Percentiles rank a stretch among this genome's conserved stretches.
These are phyloP conservation scores for Ustilago esculenta DNA, from an alignment of 1,284 basidiomycete species.

Conservation along the genomic window DNA sequence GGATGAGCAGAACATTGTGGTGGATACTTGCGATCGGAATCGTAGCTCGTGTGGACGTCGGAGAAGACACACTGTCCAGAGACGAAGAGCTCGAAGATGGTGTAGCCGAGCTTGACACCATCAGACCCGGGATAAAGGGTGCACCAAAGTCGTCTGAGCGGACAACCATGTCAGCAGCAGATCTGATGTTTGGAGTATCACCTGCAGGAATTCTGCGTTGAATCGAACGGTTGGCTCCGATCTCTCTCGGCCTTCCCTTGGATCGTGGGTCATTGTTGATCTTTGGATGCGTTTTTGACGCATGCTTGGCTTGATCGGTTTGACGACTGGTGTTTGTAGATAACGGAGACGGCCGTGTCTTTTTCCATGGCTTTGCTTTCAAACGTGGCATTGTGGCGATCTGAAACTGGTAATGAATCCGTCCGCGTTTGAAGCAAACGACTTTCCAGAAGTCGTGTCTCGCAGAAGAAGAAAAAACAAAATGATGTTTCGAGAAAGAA, in stretches of 20 bases:
- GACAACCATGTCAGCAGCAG: not conserved
- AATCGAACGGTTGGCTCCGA: not conserved
- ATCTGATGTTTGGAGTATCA: too few relatives aligned
- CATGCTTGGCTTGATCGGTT: not conserved
- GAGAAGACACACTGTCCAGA: constrained; percentile 2
- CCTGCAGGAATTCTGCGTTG: not conserved
- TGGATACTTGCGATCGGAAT: constrained; percentile 23
- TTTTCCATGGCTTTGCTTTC: constrained; percentile 3
- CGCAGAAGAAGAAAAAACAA: not conserved
- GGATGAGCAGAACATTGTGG: constrained; percentile 43
- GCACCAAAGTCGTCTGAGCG: constrained; percentile 1
- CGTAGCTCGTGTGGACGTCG: constrained; percentile 6
- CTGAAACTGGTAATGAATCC: not conserved
- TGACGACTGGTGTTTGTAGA: too few relatives aligned
- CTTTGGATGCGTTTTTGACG: not conserved
- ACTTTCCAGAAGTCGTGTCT: constrained; percentile 41
- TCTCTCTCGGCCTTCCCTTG: constrained; percentile 19
- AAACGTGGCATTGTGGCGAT: constrained; percentile 17
- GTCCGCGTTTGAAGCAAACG: constrained; percentile 1
- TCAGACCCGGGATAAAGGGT: constrained; percentile 8
- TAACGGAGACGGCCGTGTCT: constrained; percentile 1
- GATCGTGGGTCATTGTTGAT: not conserved
- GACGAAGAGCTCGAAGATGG: not conserved
- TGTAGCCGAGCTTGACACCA: not conserved
- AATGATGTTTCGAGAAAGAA: not conserved